Percentiles rank a stretch among this genome's conserved stretches.
Evolutionary conservation across 768 basidiomycete genomes (phyloP).

Genomic region (Tulasnella sp.): DNA sequence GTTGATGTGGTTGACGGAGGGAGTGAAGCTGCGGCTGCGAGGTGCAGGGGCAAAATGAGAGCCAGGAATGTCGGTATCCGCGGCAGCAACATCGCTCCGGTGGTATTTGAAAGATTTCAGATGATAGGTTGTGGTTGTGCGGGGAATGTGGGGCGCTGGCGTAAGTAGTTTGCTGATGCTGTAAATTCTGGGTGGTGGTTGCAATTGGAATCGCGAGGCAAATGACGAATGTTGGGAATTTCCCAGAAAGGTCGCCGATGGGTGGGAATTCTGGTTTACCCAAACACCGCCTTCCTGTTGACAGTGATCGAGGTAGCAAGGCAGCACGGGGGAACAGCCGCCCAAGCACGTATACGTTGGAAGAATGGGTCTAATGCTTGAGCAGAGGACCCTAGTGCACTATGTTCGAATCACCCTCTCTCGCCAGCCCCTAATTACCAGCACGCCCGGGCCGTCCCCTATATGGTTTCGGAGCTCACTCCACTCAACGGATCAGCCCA

Average conservation of each 20-base stretch:
- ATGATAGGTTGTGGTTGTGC: neutral
- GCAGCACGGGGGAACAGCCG: neutral
- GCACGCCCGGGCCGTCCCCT: no score
- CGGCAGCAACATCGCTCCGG: neutral
- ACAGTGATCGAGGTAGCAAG: no score
- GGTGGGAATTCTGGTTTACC: neutral
- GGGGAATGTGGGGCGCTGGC: neutral
- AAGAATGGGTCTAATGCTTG: no score
- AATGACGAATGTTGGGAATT: neutral
- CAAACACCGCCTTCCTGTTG: neutral
- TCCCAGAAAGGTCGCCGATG: neutral
- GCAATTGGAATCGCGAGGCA: neutral
- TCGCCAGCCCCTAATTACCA: neutral
- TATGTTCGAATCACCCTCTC: neutral
- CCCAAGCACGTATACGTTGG: no score
- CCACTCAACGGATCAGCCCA: neutral
- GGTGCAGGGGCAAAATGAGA: neutral
- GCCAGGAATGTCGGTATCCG: neutral
- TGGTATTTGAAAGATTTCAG: neutral
- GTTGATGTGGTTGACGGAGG: conserved; percentile 9
- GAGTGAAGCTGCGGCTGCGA: neutral
- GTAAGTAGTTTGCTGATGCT: neutral
- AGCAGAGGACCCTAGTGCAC: neutral
- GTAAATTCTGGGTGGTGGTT: neutral
- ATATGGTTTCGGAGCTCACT: neutral